Evolutionary conservation across 169 alveolate genomes (phyloP), one percentile per base, ranked within the genome.

Genomic region (Pseudocohnilembus persalinus): DNA sequence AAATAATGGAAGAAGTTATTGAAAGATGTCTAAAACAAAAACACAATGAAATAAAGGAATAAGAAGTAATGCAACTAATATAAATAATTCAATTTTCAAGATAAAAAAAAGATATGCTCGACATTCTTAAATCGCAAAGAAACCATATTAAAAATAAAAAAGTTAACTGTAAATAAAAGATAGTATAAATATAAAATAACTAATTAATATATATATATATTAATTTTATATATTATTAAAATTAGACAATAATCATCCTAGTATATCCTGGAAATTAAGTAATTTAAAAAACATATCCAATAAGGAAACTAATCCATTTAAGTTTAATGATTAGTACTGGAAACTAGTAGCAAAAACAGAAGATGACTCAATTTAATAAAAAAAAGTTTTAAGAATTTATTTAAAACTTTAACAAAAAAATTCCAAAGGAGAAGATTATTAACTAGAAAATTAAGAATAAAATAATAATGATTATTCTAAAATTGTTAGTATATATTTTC

Each of bases 261-360:
- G 90, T 75, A 86, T 86, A 0, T 79, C 78, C 31, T 86, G 90
- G 90, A 86, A 86, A 32, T 74, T 86, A 26, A 74, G 83, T n/a
- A 86, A 86, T 76, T 34, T 86, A n/a, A 73, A 79, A 29, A 79
- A 85, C 0, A 86, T 86, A 20, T 80, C 80, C 27, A 81, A 86
- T 76, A 86, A 86, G 75, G 90, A 86, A 64, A 86, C 90, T 11
- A 74, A 86, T 74, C 80, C 83, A 49, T 86, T 86, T 65, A 86
- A 86, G 81, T 86, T 86, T 76, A 80, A 83, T 27, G 90, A 86
- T 73, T 86, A 80, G 20, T 63, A 77, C 30, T 86, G 90, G 90
- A 86, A 86, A 76, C 32, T 86, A 31, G 86, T 86, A 25, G 90
- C 90, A 0, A 86, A 86, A 35, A 86, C 81, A 83, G 90, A 86